These are phyloP conservation scores for Chalaropsis thielavioides DNA, from an alignment of 2,329 filamentous ascomycete species.

Conservation along the genomic window DNA sequence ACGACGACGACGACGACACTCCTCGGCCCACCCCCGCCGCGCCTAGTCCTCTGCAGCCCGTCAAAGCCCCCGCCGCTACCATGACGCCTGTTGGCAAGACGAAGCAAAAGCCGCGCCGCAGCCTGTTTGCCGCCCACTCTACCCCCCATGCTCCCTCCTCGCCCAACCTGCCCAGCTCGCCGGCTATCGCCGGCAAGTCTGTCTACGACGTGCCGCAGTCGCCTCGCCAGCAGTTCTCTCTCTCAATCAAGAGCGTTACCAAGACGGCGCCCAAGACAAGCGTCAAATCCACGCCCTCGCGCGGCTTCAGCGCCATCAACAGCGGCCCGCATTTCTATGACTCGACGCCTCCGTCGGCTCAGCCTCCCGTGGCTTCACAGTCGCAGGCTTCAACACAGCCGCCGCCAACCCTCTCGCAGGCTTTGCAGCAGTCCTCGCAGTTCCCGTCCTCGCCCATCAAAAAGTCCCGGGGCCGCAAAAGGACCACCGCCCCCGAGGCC, in stretches of 20 bases:
- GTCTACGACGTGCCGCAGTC: conserved; percentile 16
- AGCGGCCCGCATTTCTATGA: not conserved
- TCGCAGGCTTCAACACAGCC: not conserved
- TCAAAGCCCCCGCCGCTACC: not conserved
- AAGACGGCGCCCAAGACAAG: not conserved
- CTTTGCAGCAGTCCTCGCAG: conserved; percentile 6
- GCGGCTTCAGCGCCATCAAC: not conserved
- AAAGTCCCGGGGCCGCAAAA: not conserved
- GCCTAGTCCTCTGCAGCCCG: not conserved
- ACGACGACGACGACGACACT: not conserved
- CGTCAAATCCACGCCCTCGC: not conserved
- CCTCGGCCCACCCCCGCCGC: not conserved
- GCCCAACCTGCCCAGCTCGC: not conserved
- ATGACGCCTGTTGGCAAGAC: not conserved
- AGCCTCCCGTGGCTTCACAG: not conserved
- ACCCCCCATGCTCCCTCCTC: not conserved
- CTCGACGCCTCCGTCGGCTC: conserved; percentile 5
- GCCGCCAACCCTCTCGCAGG: not conserved
- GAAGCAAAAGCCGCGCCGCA: conserved; percentile 12
- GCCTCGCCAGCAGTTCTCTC: not conserved
- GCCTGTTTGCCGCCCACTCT: not conserved
- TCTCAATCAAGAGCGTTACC: not conserved
- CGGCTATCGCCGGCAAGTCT: not conserved
- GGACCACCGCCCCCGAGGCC: no score
- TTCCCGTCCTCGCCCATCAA: conserved; percentile 4